These are phyloP conservation scores for Seminavis robusta DNA, from an alignment of 108 stramenopile genomes.

Conservation along the genomic window DNA sequence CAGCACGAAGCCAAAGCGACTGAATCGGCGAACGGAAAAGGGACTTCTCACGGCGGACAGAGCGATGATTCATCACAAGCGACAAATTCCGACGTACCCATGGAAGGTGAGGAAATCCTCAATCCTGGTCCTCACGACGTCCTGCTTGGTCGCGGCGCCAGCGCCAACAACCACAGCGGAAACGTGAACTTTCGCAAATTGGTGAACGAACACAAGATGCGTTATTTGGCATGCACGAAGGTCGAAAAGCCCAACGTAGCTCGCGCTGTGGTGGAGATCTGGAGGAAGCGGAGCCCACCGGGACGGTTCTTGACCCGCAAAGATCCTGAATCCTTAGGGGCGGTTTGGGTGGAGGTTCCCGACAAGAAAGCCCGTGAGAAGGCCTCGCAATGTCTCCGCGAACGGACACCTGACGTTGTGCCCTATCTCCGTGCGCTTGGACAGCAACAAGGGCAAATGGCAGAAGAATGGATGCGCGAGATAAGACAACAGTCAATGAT, in stretches of 20 bases:
- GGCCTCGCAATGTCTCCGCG: conserved; percentile 52
- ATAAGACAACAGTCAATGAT: conserved; percentile 15
- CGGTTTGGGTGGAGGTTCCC: conserved; percentile 44
- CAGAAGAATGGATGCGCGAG: background rate
- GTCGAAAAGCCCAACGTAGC: conserved; percentile 73
- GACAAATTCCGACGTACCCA: too few relatives aligned
- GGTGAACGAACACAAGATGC: conserved; percentile 64
- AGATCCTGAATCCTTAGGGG: too few relatives aligned
- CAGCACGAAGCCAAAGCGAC: too few relatives aligned
- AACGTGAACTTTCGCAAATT: conserved; percentile 72
- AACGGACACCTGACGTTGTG: conserved; percentile 28
- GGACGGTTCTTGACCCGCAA: conserved; percentile 73
- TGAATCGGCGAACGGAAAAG: too few relatives aligned
- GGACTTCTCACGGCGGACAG: too few relatives aligned
- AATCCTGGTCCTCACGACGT: conserved; percentile 16
- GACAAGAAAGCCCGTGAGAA: conserved; percentile 63
- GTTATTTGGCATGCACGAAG: conserved; percentile 70
- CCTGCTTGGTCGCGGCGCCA: conserved; percentile 39
- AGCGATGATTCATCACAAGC: too few relatives aligned
- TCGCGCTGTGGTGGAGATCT: conserved; percentile 62
- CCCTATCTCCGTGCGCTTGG: conserved; percentile 9
- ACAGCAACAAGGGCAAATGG: conserved; percentile 8
- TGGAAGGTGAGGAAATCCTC: conserved; percentile 4
- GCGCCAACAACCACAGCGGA: conserved; percentile 74
- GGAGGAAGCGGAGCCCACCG: conserved; percentile 59